Evolutionary conservation across 139 green algal species (phyloP).

Genomic region (Zygnema circumcarinatum): DNA sequence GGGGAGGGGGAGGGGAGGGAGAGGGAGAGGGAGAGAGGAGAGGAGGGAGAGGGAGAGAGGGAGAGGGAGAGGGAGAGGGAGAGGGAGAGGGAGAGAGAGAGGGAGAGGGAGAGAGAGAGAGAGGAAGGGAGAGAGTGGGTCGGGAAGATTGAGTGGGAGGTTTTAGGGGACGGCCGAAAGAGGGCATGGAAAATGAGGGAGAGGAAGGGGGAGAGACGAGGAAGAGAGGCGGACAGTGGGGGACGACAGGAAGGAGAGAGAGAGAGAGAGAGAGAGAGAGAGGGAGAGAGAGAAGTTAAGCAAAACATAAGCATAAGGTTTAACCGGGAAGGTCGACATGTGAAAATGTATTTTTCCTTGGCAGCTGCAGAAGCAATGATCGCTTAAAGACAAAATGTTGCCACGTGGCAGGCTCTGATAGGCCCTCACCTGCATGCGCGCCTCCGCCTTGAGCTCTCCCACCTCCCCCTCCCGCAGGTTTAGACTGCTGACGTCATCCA

Average conservation of each 20-base stretch:
- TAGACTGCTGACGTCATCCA: constrained; percentile 6
- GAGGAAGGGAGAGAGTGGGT: not conserved
- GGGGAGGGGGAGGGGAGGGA: not conserved
- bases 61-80: not conserved
- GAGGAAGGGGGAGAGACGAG: constrained; percentile 2
- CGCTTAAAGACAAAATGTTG: not conserved
- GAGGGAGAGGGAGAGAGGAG: not conserved
- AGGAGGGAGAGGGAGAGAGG: not conserved
- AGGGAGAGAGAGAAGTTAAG: not conserved
- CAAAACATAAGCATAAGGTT: not conserved
- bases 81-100: not conserved
- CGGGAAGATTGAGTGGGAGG: not conserved
- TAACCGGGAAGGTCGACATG: too few relatives aligned
- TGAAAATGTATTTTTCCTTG: not conserved
- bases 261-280: too few relatives aligned
- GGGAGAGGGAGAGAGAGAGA: not conserved
- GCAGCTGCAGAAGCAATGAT: not conserved
- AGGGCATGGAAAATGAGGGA: not conserved
- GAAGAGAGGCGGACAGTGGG: not conserved
- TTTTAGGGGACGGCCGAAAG: not conserved
- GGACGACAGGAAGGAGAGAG: not conserved
- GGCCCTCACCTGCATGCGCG: constrained; percentile 1
- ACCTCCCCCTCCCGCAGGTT: constrained; percentile 7
- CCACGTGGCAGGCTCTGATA: not conserved
- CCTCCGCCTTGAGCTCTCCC: not conserved